phyloP scores from a whole-genome alignment of 495 filamentous ascomycete species.

The Lophiostoma macrostomum region DNA sequence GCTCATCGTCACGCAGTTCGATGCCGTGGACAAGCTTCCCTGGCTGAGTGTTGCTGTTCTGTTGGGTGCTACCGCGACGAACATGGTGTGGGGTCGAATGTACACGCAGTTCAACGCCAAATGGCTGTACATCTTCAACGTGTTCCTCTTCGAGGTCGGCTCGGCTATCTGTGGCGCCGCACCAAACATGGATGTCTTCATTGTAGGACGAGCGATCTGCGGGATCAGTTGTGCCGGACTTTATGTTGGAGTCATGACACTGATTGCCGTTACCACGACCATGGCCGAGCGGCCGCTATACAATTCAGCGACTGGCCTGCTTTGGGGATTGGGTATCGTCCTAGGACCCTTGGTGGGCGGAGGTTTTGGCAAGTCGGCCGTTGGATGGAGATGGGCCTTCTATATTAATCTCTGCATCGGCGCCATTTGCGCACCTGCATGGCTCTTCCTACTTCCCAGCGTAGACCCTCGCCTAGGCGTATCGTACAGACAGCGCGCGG shows the following conservation, averaged over 20 bases:
- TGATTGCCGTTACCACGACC: slow-evolving; percentile 11
- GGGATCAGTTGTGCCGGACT: slow-evolving; percentile 27
- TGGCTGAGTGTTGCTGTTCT: slow-evolving; percentile 25
- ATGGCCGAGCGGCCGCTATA: slow-evolving; percentile 3
- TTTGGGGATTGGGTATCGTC: slow-evolving; percentile 7
- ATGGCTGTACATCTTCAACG: slow-evolving; percentile 34
- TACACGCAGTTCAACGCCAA: slow-evolving; percentile 38
- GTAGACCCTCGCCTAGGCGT: not conserved
- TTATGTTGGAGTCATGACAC: slow-evolving; percentile 11
- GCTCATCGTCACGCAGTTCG: slow-evolving; percentile 17
- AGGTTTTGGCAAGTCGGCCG: slow-evolving; percentile 5
- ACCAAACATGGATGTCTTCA: slow-evolving; percentile 35
- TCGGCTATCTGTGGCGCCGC: slow-evolving; percentile 40
- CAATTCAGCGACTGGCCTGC: slow-evolving; percentile 1
- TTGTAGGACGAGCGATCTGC: slow-evolving; percentile 39
- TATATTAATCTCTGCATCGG: slow-evolving; percentile 22
- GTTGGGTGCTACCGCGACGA: slow-evolving; percentile 6
- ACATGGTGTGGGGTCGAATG: slow-evolving; percentile 22
- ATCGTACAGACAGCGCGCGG: not conserved
- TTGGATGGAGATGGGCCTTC: slow-evolving; percentile 24
- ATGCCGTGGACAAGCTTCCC: slow-evolving; percentile 14
- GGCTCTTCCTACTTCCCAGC: slow-evolving; percentile 2
- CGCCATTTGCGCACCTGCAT: slow-evolving; percentile 2
- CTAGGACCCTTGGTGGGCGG: slow-evolving; percentile 19
- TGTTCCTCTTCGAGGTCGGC: slow-evolving; percentile 39